Percentiles rank a stretch among this genome's conserved stretches.
Evolutionary conservation across 225 moss, liverwort and hornwort species (phyloP).

Genomic region (Antitrichia curtipendula): DNA sequence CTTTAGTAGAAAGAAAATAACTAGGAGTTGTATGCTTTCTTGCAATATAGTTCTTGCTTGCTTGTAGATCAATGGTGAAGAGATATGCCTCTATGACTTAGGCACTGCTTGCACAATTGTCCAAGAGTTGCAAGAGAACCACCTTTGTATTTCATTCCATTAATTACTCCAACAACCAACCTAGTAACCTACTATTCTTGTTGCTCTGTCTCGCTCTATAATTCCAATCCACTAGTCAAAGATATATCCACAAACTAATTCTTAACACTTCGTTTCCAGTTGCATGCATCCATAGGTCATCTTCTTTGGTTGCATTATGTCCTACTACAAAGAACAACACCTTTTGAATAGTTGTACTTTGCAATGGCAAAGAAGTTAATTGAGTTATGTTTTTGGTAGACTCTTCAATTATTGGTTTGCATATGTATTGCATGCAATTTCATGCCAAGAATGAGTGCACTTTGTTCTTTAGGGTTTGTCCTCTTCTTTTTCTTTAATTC

Average conservation of each 20-base stretch:
- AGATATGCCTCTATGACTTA: neutral
- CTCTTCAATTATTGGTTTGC: neutral
- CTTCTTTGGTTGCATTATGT: neutral
- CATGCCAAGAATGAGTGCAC: neutral
- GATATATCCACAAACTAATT: neutral
- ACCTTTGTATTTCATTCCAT: neutral
- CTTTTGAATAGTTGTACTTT: neutral
- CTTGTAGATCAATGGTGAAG: neutral
- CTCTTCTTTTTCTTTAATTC: neutral
- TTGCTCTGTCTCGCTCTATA: neutral
- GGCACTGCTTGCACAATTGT: neutral
- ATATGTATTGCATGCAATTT: neutral
- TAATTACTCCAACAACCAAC: neutral
- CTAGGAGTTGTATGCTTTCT: fast-evolving
- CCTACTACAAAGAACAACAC: no score
- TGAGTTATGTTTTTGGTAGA: neutral
- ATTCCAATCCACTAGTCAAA: neutral
- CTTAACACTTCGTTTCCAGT: neutral
- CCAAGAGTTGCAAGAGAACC: neutral
- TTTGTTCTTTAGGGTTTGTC: neutral
- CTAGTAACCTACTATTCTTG: neutral
- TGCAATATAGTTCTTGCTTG: neutral
- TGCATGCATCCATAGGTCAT: neutral
- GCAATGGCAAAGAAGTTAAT: no score
- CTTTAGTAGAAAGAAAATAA: neutral